Evolutionary conservation across 495 filamentous ascomycete species (phyloP).

Genomic region (Rhypophila decipiens): DNA sequence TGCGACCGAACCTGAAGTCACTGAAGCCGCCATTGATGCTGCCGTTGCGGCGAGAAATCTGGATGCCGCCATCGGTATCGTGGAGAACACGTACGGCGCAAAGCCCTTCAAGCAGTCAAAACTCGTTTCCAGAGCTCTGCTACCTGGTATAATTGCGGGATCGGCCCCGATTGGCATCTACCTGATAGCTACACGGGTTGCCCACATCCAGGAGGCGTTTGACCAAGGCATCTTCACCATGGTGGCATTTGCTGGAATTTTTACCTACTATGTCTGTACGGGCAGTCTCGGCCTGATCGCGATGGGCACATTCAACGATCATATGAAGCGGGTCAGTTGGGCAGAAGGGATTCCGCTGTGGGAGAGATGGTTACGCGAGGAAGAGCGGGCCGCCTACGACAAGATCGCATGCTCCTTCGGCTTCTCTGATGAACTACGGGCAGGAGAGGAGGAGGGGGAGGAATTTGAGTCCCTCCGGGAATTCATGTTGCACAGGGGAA

Average conservation of each 20-base stretch:
- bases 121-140: slow-evolving; percentile 39
- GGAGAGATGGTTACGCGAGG: slow-evolving; percentile 85
- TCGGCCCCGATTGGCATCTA: slow-evolving; percentile 66
- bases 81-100: slow-evolving; percentile 69
- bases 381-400: slow-evolving; percentile 86
- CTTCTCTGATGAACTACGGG: slow-evolving; percentile 68
- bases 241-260: slow-evolving; percentile 71
- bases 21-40: slow-evolving; percentile 62
- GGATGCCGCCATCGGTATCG: slow-evolving; percentile 66
- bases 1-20: slow-evolving; percentile 61
- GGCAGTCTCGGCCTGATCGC: slow-evolving; percentile 77
- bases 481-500: slow-evolving; percentile 70
- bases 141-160: slow-evolving; percentile 33
- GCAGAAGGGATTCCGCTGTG: slow-evolving; percentile 68
- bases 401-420: slow-evolving; percentile 82
- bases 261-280: slow-evolving; percentile 75
- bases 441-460: slow-evolving; percentile 83
- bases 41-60: slow-evolving; percentile 75
- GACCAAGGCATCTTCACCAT: slow-evolving; percentile 62
- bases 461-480: slow-evolving; percentile 83
- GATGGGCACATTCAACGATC: slow-evolving; percentile 79
- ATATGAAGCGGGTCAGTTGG: slow-evolving; percentile 93
- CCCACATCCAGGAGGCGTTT: slow-evolving; percentile 60
- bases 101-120: slow-evolving; percentile 68
- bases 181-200: slow-evolving; percentile 54